Evolutionary conservation across 139 green algal genomes (phyloP), one percentile per base, ranked within the genome.

Genomic region (Tetratostichococcus sp.): DNA sequence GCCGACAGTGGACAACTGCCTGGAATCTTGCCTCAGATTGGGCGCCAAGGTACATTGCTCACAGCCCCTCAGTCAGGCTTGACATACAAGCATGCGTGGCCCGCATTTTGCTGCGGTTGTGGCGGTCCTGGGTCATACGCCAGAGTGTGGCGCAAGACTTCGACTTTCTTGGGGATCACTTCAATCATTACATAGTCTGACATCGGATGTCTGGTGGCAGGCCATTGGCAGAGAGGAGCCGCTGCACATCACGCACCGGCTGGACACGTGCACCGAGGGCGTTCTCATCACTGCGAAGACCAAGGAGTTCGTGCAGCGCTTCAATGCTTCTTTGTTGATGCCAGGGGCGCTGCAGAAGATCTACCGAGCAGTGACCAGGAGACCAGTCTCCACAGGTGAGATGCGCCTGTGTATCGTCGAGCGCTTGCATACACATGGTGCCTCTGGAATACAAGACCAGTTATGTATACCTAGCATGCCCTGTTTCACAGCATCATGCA

Each of bases 221-320:
- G 84, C 81, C 0, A 59, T 92, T 22, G 80, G 79, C 22, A 75
- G 65, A 0, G 11, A 50, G 0, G 70, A 73, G 65, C 73, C 72
- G 3, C 83, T 96, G 57, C 71, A 74, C 5, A 79, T 88, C 17
- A 85, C 80, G 0, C 85, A 90, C 75, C 75, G 91, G 0, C 81
- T 97, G 73, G 92, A 97, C 76, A 79, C 75, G 5, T 87, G 87
- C 74, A 97, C 92, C 1, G 82, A 89, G 59, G 92, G 92, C 14
- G 67, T 96, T 57, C 79, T 95, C 43, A 82, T 97, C 69, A 81
- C 95, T 74, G 85, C 75, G 0, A 71, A 65, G 23, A 75, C 28
- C 1, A 17, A 21, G 3, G 69, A n/a, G 11, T 93, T 93, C 79
- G 86, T 89, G 17, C 3, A 62, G 3, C 77, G 70, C 62, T 92